Evolutionary conservation across 306 rosid species (phyloP), one percentile per base, ranked within the genome.

Genomic region (Fagus sylvatica): DNA sequence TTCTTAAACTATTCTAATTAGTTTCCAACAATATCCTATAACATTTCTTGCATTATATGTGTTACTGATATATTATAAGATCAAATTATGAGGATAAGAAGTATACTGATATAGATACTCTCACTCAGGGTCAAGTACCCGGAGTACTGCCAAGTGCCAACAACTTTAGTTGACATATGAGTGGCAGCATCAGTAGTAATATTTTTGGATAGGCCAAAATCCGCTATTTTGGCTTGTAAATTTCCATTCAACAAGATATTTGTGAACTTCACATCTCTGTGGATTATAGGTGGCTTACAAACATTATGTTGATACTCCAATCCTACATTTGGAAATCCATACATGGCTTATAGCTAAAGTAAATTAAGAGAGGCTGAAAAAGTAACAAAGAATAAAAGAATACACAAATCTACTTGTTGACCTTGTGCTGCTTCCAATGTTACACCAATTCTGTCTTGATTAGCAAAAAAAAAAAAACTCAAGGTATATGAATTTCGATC

Each of bases 281-380:
- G 93, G 34, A 74, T 42, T 54, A 81, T 80, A 3, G 74, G 81
- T 30, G 85, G 88, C 70, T 62, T 85, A 48, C 90, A 84, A 77
- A 88, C 91, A 9, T 76, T 62, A 40, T 89, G 90, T 39, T 87
- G 76, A 76, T 89, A 89, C 76, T 89, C 93, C 65, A 89, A 11
- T 71, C 93, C 90, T 89, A 78, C 55, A 41, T 53, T 61, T 43
- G 51, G 15, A 10, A 43, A 43, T 43, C 51, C 51, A 43, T 43
- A 10, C 51, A 43, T 7, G 15, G 36, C 33, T 56, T 10, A 57
- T 43, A 43, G 51, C 51, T 43, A 43, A 43, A 43, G 51, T 9
- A 43, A 43, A 43, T 43, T 43, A 43, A 2, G 13, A 0, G 4
- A 43, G 15, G 4, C 51, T 43, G 51, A 9, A 43, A 43, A 43